Conservation (phyloP, 2,329 filamentous ascomycete species). For the Bipolaris bicolor region DNA sequence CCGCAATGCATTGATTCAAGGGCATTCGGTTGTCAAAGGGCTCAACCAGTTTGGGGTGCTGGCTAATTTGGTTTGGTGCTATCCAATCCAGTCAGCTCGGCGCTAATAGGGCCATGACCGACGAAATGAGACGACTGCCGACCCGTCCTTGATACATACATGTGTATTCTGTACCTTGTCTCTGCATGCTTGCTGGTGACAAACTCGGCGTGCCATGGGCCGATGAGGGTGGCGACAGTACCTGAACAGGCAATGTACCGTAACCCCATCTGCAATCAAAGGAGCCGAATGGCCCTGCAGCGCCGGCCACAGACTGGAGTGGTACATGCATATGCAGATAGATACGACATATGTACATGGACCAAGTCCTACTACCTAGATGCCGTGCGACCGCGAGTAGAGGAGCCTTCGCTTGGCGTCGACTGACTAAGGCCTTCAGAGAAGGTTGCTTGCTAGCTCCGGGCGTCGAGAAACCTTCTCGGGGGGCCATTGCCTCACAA, state of each 20-base stretch:
- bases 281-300: slow-evolving; percentile 9
- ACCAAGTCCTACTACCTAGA: slow-evolving; percentile 3
- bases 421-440: slow-evolving; percentile 5
- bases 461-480: neutral
- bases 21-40: slow-evolving; percentile 16
- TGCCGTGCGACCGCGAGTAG: slow-evolving; percentile 7
- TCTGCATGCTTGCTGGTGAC: slow-evolving; percentile 9
- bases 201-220: slow-evolving; percentile 13
- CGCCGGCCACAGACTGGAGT: slow-evolving; percentile 8
- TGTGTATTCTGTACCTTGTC: neutral
- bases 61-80: neutral
- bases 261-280: slow-evolving; percentile 7
- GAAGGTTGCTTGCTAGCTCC: neutral
- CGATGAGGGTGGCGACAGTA: slow-evolving; percentile 14
- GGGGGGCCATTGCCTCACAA: slow-evolving; percentile 5
- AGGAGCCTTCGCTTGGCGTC: neutral
- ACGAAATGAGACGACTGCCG: slow-evolving; percentile 1
- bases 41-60: slow-evolving; percentile 2
- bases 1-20: slow-evolving; percentile 7
- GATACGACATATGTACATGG: slow-evolving; percentile 3
- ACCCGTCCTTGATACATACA: neutral
- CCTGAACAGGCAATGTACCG: slow-evolving; percentile 7
- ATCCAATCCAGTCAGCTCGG: slow-evolving; percentile 7
- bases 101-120: neutral
- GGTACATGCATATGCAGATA: slow-evolving; percentile 11